Evolutionary conservation across 169 alveolate species (phyloP), one percentile per base, ranked within the genome.

Genomic region (Toxoplasma gondii): DNA sequence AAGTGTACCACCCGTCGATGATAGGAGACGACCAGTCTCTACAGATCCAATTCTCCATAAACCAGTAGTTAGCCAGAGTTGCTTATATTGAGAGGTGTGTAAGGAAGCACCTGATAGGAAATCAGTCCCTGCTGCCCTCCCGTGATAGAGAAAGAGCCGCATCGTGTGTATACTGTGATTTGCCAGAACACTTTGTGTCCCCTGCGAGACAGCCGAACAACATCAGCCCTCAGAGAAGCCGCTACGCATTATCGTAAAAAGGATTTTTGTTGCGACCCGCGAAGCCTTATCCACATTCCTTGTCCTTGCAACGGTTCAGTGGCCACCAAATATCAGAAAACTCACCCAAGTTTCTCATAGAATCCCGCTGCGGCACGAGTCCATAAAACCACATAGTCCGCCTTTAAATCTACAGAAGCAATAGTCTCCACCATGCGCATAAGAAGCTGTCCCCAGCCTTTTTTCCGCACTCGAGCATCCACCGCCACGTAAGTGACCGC

Each of bases 371-470:
- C 87, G 5, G 53, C 87, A 39, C 87, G 87, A 7, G 87, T 78
- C 87, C 87, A 39, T 7, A 78, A 34, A 78, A 34, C 45, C 41
- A 78, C 87, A 44, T 78, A 78, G 34, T 78, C 87, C 27, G 87
- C 87, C 53, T 34, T 39, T 53, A 34, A 34, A 19, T 78, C 41
- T 34, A 38, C 53, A 34, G 45, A 4, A 31, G 87, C 87, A 27
- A 78, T n/a, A 12, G 87, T 24, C 87, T 78, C 87, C 41, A 78
- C 87, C 87, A 78, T 78, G 27, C 44, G 43, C 87, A 78, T 78
- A 19, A 78, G 87, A 19, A 78, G 87, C 24, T 34, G 27, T 38
- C 87, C 87, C 87, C 87, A 78, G 87, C 87, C 87, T 78, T 39
- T 34, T 27, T 39, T 39, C 9, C 87, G 87, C 4, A 34, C 43